Conservation (phyloP, 2,329 filamentous ascomycete species). For the Sclerotinia nivalis region DNA sequence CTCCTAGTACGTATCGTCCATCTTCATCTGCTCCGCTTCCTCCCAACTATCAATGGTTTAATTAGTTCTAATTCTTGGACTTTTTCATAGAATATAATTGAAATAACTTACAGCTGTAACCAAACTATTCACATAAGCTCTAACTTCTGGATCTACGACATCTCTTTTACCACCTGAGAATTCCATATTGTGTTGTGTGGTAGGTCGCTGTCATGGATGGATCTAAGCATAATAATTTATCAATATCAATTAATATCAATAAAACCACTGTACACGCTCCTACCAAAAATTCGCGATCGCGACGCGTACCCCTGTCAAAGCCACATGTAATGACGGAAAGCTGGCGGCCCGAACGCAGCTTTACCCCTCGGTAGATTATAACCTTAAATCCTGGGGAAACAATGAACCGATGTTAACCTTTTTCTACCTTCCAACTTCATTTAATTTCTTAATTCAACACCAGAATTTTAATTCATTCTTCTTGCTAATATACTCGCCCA, state of each 20-base stretch:
- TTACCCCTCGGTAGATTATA: conserved; percentile 6
- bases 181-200: conserved; percentile 52
- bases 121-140: conserved; percentile 89
- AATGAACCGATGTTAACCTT: conserved; percentile 7
- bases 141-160: conserved; percentile 85
- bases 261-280: conserved; percentile 33
- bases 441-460: not conserved
- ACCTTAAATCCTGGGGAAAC: conserved; percentile 19
- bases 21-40: conserved; percentile 78
- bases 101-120: conserved; percentile 69
- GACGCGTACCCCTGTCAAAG: conserved; percentile 25
- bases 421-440: not conserved
- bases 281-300: conserved; percentile 12
- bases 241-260: not conserved
- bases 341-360: conserved; percentile 15
- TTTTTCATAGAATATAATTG: conserved; percentile 24
- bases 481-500: conserved; percentile 10
- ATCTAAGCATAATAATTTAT: conserved; percentile 13
- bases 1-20: conserved; percentile 83
- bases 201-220: conserved; percentile 1
- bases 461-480: not conserved
- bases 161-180: conserved; percentile 53
- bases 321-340: conserved; percentile 7
- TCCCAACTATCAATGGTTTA: conserved; percentile 65
- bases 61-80: conserved; percentile 13